Base-by-base conservation (phyloP, 2,329 filamentous ascomycete genomes). In the Colletotrichum melonis region DNA sequence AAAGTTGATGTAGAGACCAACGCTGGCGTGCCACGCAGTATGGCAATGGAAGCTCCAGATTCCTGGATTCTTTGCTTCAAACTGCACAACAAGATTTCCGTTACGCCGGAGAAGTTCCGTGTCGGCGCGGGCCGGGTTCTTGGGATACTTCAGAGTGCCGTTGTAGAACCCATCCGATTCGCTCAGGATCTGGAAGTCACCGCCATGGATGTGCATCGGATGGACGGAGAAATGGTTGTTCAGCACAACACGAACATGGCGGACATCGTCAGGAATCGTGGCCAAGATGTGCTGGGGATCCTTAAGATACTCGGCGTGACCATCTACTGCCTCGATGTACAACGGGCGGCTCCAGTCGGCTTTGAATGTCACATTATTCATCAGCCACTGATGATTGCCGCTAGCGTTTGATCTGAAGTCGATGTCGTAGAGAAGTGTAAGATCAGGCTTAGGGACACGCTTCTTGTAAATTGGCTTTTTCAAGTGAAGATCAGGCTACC, bases 161-260 rank as follows among this genome's bases (percentile, higher is more conserved):
- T 74, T 64, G 56, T 63, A 74, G 11, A 79, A 78, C 1, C 82
- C 77, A 30, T 84, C 83, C 0, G 83, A 82, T 67, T 85, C 75
- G 56, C 63, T 63, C 11, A 88, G 76, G 24, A 88, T 82, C 77
- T 89, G 89, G 79, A 91, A 90, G 74, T 86, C 85, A 76, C 91
- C 88, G 2, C 89, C 89, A 78, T 92, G 92, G 1, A 93, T 82
- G 80, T 93, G 91, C 84, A 92, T 91, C 0, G 91, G 91, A 75
- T 91, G 89, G 30, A 87, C 88, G 80, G 82, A 81, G 67, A 91
- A 89, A 55, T 87, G 82, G 75, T 91, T 92, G 79, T 90, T 90
- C 16, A 92, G 80, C 22, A 91, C 79, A 42, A 92, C 84, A 74
- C 92, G 88, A n/a, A 92, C 84, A 5, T 72, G 63, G 8, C 72